Evolutionary conservation across 2,329 filamentous ascomycete genomes (phyloP).

Genomic region (Fusarium aywerte): DNA sequence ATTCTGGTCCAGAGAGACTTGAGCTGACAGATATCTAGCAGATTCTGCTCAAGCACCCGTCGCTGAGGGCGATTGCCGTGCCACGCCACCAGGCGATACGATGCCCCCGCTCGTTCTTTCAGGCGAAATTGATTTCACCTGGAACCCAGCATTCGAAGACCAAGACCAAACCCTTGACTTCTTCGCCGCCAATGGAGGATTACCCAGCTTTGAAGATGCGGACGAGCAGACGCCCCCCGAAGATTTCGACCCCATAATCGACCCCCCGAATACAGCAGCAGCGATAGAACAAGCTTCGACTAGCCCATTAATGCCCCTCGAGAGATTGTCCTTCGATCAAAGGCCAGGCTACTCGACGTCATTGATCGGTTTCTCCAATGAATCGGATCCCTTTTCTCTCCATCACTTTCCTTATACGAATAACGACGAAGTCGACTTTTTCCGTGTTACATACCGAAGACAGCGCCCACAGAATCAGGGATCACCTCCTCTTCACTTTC

Average conservation of each 20-base stretch:
- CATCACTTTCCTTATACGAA: background rate
- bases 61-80: background rate
- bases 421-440: conserved; percentile 9
- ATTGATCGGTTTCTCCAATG: background rate
- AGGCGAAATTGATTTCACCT: background rate
- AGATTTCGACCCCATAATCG: background rate
- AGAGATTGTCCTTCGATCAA: background rate
- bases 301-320: background rate
- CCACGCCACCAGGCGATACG: background rate
- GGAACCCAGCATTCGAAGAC: background rate
- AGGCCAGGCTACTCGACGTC: background rate
- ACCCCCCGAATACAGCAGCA: background rate
- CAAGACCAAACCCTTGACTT: conserved; percentile 6
- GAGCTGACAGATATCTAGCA: background rate
- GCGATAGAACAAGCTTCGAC: too few species aligned
- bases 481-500: background rate
- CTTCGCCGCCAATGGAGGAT: conserved; percentile 3
- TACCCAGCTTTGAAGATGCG: background rate
- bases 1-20: background rate
- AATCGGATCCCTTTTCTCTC: background rate
- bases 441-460: conserved; percentile 1
- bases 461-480: background rate
- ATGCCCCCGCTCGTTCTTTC: background rate
- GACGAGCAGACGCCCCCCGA: background rate
- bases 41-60: background rate